Base-by-base conservation (phyloP, 805 yeast genomes). In the Pichia kluyveri region DNA sequence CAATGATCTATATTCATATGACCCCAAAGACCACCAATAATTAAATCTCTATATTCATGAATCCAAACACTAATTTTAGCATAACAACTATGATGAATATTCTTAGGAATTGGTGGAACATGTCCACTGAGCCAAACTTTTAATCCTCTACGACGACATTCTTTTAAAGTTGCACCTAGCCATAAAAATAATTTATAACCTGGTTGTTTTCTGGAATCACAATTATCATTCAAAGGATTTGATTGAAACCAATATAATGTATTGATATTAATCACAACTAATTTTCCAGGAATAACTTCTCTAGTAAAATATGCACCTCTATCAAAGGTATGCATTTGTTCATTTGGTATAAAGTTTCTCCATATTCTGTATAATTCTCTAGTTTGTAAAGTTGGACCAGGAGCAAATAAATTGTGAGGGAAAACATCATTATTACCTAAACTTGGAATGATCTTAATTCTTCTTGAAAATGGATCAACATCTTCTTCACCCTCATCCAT, bases 1-100 rank as follows among this genome's bases (percentile, higher is more conserved):
- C 84, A 86, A 66, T 87, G 96, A 60, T 88, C 96, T 47, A 86
- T 70, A 63, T 87, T 87, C 96, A 87, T 87, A 61, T 87, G 96
- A 0, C 96, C 96, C 61, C 76, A 87, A 31, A 87, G 66, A 11
- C 90, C 88, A 18, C 96, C 96, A 52, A 88, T 71, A 28, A 87
- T 83, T 39, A 87, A 76, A 61, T 87, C 96, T 54, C 95, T 71
- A 60, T 83, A 87, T 60, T 86, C 96, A 57, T 86, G 79, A 36
- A 80, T 66, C 95, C 95, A 87, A n/a, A 80, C 72, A 26, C 84
- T 76, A 63, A 80, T 83, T 62, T 86, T 86, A 44, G 87, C 70
- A 54, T 77, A 80, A 60, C 96, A 87, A 40, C 82, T 71, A 18
- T 73, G 69, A 57, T 87, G 95, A 51, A 76, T 79, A 61, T 87